A percentile compares a stretch with the other conserved stretches of the same genome.
Conservation (phyloP, 352 stramenopile genomes). For the Blastocystis sp. region DNA sequence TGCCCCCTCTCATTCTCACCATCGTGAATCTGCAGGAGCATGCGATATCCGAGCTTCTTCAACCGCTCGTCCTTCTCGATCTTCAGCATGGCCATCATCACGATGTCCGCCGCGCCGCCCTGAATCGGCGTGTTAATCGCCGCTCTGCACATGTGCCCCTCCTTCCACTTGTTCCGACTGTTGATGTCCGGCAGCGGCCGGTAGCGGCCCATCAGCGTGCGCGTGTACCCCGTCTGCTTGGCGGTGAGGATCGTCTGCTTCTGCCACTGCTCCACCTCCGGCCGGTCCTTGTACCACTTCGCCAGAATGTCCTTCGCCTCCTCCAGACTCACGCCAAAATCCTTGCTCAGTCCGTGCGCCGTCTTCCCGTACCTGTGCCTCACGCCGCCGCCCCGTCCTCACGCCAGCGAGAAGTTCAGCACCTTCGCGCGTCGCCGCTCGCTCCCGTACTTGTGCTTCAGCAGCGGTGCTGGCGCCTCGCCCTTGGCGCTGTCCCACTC, state of each 20-base stretch:
- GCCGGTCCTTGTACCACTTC: constrained; percentile 91
- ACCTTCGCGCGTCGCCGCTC: constrained; percentile 97
- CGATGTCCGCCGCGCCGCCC: constrained; percentile 93
- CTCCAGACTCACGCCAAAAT: constrained; percentile 80
- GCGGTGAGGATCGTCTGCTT: constrained; percentile 85
- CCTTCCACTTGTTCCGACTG: constrained; percentile 72
- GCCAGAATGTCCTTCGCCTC: constrained; percentile 84
- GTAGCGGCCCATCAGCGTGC: constrained; percentile 94
- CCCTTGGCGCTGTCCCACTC: constrained; percentile 91
- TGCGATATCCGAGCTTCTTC: constrained; percentile 89
- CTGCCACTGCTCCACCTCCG: constrained; percentile 85
- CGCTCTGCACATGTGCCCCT: constrained; percentile 85
- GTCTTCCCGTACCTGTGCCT: constrained; percentile 90
- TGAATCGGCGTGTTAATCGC: constrained; percentile 99
- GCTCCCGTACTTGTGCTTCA: constrained; percentile 95
- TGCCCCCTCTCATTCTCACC: not conserved
- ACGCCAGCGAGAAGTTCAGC: constrained; percentile 98
- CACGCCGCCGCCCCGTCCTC: not conserved
- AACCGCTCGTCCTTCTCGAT: constrained; percentile 88
- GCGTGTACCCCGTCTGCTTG: constrained; percentile 78
- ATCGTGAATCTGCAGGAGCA: constrained; percentile 86
- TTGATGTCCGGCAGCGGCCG: constrained; percentile 89
- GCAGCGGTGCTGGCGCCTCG: constrained; percentile 84
- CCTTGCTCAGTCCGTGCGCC: constrained; percentile 88
- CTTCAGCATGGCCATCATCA: constrained; percentile 98